These are phyloP conservation scores for Suhomyces panamericanus DNA, from an alignment of 1,139 yeast genomes.

Conservation along the genomic window DNA sequence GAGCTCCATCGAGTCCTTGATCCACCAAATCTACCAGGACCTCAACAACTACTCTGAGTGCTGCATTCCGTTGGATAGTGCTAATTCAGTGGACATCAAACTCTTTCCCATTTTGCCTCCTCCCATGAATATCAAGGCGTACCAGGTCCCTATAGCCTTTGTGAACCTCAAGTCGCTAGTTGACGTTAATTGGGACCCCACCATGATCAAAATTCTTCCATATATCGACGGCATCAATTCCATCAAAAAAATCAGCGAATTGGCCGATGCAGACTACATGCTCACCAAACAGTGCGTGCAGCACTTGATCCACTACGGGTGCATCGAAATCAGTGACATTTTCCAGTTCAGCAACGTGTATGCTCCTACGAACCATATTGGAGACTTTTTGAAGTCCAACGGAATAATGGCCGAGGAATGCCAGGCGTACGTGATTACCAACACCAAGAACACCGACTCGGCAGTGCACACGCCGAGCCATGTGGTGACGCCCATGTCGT, in stretches of 20 bases:
- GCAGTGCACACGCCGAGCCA: conserved; percentile 8
- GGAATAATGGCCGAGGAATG: conserved; percentile 74
- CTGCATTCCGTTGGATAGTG: conserved; percentile 85
- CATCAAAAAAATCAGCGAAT: conserved; percentile 68
- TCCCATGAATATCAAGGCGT: conserved; percentile 70
- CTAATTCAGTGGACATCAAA: conserved; percentile 89
- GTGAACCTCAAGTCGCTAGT: conserved; percentile 69
- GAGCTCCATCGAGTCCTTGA: conserved; percentile 71
- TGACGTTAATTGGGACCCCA: conserved; percentile 96
- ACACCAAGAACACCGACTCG: conserved; percentile 7
- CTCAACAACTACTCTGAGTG: conserved; percentile 94
- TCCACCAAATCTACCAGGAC: conserved; percentile 90
- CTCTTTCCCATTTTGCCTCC: conserved; percentile 84
- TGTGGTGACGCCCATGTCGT: conserved; percentile 8
- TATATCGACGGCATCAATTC: conserved; percentile 87
- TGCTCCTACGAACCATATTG: conserved; percentile 82
- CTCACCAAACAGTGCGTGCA: conserved; percentile 86
- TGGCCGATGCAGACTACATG: conserved; percentile 79
- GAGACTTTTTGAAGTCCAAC: conserved; percentile 61
- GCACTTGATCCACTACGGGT: conserved; percentile 86
- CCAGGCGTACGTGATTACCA: conserved; percentile 68
- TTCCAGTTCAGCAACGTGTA: conserved; percentile 88
- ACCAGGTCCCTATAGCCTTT: conserved; percentile 87
- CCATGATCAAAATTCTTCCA: conserved; percentile 85
- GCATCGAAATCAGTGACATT: conserved; percentile 78